Conservation (phyloP, 2,329 filamentous ascomycete genomes). For the Diaporthe longicolla region DNA sequence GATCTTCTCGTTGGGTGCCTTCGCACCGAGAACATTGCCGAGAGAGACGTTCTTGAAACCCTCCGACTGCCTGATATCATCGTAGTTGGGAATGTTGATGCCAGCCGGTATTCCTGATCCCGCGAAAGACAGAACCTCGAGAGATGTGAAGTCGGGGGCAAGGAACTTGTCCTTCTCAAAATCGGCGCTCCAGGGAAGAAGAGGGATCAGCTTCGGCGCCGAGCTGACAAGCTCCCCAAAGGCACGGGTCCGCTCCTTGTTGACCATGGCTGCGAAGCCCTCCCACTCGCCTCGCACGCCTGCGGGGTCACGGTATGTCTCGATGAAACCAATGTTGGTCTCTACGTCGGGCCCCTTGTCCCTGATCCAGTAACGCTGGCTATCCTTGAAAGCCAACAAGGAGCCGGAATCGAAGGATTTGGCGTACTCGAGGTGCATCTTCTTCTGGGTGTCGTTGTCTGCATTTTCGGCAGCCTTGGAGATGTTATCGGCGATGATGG, state of each 20-base stretch:
- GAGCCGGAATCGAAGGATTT: slow-evolving; percentile 83
- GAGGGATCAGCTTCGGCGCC: slow-evolving; percentile 86
- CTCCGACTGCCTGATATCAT: slow-evolving; percentile 83
- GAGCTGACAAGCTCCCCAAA: slow-evolving; percentile 88
- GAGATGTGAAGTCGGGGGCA: slow-evolving; percentile 93
- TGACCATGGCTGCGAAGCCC: slow-evolving; percentile 86
- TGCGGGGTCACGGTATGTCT: slow-evolving; percentile 87
- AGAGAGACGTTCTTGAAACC: slow-evolving; percentile 96
- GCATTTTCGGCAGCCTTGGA: slow-evolving; percentile 77
- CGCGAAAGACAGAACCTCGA: slow-evolving; percentile 90
- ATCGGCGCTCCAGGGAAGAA: slow-evolving; percentile 87
- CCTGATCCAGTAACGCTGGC: slow-evolving; percentile 85
- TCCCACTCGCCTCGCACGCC: slow-evolving; percentile 89
- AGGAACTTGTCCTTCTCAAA: slow-evolving; percentile 98
- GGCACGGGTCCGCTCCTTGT: slow-evolving; percentile 89
- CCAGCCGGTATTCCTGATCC: slow-evolving; percentile 77
- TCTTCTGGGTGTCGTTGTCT: slow-evolving; percentile 80
- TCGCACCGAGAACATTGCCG: slow-evolving; percentile 92
- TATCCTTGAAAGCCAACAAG: slow-evolving; percentile 83
- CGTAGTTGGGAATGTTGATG: slow-evolving; percentile 80
- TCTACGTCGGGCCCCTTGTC: slow-evolving; percentile 87
- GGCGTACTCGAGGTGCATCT: slow-evolving; percentile 81
- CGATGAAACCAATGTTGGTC: slow-evolving; percentile 86
- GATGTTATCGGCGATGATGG: slow-evolving; percentile 75
- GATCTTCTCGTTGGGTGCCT: slow-evolving; percentile 91